A percentile compares a stretch with the other conserved stretches of the same genome.
Conservation (phyloP, 83 land plant species). For the Picea mariana region DNA sequence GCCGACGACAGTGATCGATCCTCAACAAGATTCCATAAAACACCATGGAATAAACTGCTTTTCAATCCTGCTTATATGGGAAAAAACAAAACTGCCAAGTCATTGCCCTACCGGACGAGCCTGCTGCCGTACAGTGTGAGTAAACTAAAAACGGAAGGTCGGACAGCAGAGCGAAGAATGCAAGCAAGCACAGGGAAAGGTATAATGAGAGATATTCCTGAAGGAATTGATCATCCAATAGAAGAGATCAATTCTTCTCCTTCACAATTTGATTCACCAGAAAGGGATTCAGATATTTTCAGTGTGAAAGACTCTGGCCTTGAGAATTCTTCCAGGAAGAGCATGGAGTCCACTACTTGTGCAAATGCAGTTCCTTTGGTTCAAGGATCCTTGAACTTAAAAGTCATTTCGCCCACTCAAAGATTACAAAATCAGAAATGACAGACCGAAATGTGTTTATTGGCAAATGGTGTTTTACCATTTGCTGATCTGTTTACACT, state of each 20-base stretch:
- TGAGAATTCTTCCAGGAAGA: constrained; percentile 1
- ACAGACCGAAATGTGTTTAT: neutral
- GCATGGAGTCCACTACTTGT: neutral
- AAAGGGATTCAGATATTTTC: constrained; percentile 5
- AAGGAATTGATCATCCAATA: neutral
- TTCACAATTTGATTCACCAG: constrained; percentile 8
- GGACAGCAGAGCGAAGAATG: neutral
- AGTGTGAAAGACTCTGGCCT: neutral
- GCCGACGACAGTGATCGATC: constrained; percentile 66
- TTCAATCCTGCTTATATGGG: constrained; percentile 19
- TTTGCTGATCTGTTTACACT: no score
- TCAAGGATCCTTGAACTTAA: constrained; percentile 1
- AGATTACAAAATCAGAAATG: constrained; percentile 1
- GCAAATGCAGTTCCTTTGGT: constrained; percentile 8
- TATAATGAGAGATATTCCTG: constrained; percentile 3
- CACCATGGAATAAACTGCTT: constrained; percentile 50
- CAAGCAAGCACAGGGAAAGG: constrained; percentile 6
- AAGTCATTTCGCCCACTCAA: neutral
- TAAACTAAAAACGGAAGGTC: neutral
- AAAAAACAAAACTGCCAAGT: neutral
- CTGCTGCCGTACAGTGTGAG: neutral
- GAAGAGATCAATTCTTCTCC: constrained; percentile 6
- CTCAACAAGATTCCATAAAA: constrained; percentile 41
- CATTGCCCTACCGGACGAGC: neutral
- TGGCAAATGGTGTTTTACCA: neutral